A percentile compares a stretch with the other conserved stretches of the same genome.
Evolutionary conservation across 73 alveolate genomes (phyloP).

Genomic region (Paramecium pentaurelia): DNA sequence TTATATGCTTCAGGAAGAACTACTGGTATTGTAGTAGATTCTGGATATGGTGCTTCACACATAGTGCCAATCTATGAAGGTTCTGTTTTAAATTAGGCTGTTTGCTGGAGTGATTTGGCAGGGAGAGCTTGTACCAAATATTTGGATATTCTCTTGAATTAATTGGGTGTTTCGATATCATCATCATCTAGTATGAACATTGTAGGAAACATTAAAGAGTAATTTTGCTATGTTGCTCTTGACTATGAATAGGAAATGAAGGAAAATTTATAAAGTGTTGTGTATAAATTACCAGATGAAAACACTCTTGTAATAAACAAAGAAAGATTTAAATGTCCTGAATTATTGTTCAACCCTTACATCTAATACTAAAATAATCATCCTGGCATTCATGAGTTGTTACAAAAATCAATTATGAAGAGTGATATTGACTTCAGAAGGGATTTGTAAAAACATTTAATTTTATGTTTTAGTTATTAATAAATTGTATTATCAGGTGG

Average conservation of each 20-base stretch:
- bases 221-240: constrained; percentile 39
- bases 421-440: constrained; percentile 91
- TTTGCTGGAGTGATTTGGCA: constrained; percentile 89
- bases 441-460: constrained; percentile 59
- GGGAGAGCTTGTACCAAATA: constrained; percentile 94
- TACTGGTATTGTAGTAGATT: constrained; percentile 96
- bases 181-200: no score
- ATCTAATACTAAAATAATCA: background rate
- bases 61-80: constrained; percentile 99
- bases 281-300: background rate
- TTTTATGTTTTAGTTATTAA: background rate
- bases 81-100: constrained; percentile 90
- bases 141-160: constrained; percentile 42
- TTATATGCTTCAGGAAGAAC: constrained; percentile 94
- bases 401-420: constrained; percentile 78
- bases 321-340: constrained; percentile 72
- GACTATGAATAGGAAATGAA: constrained; percentile 54
- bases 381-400: background rate
- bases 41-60: constrained; percentile 99
- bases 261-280: background rate
- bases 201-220: no score
- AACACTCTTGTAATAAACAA: background rate
- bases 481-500: constrained; percentile 94
- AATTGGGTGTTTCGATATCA: no score
- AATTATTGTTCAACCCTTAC: constrained; percentile 77